Conservation (phyloP, 2,329 filamentous ascomycete genomes). For the Ophiobolus disseminans region DNA sequence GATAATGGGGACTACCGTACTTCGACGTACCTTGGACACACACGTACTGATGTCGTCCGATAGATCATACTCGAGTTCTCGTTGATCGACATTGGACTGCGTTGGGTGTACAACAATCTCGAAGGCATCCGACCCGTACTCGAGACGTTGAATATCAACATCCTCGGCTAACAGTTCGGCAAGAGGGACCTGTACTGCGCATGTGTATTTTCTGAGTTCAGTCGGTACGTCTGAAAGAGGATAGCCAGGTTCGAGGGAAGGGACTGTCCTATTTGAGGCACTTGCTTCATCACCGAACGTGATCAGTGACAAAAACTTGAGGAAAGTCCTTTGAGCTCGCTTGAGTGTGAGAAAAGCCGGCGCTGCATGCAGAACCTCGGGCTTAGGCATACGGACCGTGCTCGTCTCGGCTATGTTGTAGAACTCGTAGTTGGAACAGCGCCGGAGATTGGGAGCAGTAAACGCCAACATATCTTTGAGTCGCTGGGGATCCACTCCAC, state of each 20-base stretch:
- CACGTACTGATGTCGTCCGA: slow-evolving; percentile 61
- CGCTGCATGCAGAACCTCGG: slow-evolving; percentile 41
- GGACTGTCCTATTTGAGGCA: slow-evolving; percentile 43
- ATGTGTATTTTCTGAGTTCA: slow-evolving; percentile 69
- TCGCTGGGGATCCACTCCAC: slow-evolving; percentile 60
- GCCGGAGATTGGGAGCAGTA: slow-evolving; percentile 65
- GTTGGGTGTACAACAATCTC: slow-evolving; percentile 63
- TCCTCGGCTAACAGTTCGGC: slow-evolving; percentile 62
- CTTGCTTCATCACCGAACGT: slow-evolving; percentile 58
- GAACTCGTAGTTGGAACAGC: slow-evolving; percentile 77
- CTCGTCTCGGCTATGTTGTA: slow-evolving; percentile 72
- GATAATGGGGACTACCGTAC: slow-evolving; percentile 62
- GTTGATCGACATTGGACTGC: slow-evolving; percentile 20
- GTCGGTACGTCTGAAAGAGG: slow-evolving; percentile 68
- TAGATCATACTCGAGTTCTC: slow-evolving; percentile 20
- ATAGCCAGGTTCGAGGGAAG: slow-evolving; percentile 68
- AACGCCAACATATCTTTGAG: slow-evolving; percentile 65
- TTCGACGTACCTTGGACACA: slow-evolving; percentile 67
- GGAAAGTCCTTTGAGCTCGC: slow-evolving; percentile 71
- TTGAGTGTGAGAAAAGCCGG: slow-evolving; percentile 72
- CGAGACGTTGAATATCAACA: slow-evolving; percentile 69
- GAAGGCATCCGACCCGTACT: slow-evolving; percentile 72
- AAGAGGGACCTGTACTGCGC: slow-evolving; percentile 68
- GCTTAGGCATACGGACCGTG: slow-evolving; percentile 17
- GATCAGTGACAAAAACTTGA: slow-evolving; percentile 71